Base-by-base conservation (phyloP, 2,329 filamentous ascomycete genomes). In the Emmonsiellopsis sp. region DNA sequence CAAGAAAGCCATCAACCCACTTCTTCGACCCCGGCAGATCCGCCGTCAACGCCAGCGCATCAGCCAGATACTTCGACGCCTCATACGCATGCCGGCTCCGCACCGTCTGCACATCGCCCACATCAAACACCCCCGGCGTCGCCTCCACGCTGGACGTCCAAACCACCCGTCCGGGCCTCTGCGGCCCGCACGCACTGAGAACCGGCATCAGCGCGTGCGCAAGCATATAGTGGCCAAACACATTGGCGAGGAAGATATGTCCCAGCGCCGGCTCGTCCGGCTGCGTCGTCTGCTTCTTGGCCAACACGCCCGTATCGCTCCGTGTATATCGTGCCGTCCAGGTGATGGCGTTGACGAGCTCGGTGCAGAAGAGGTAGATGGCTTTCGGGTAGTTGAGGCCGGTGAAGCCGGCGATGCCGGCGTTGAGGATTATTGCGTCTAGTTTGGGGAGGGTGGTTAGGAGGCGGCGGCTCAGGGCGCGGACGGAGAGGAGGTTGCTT, bases 211-310 rank as follows among this genome's bases (percentile, higher is more conserved):
- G 78, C 64, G 85, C 83, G 68, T 95, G 91, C 13, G 82, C 82
- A 27, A 98, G 82, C 63, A 96, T 73, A 67, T 98, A 97, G 72
- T 98, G 93, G 0, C 93, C 93, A 65, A 98, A 97, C 33, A 95
- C 80, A 65, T 97, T 97, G 49, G 92, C 86, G 66, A 85, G 86
- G 67, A 97, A 98, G 14, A 95, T 83, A 60, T 88, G 79, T 2
- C 89, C 91, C 0, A 98, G 73, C 5, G 75, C 72, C 0, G 85
- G 83, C 54, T 83, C 80, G 13, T 71, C 61, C 2, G 58, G 53
- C 6, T 52, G 52, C 8, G 68, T 64, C 11, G 78, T 72, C 65
- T 90, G 78, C 7, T 72, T 69, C 56, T 74, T 72, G n/a, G 80
- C 74, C 0, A 79, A 54, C 55, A 75, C 71, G 27, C 84, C 84